Conservation (phyloP, 2,329 filamentous ascomycete species). For the Leptosphaerulina australis region DNA sequence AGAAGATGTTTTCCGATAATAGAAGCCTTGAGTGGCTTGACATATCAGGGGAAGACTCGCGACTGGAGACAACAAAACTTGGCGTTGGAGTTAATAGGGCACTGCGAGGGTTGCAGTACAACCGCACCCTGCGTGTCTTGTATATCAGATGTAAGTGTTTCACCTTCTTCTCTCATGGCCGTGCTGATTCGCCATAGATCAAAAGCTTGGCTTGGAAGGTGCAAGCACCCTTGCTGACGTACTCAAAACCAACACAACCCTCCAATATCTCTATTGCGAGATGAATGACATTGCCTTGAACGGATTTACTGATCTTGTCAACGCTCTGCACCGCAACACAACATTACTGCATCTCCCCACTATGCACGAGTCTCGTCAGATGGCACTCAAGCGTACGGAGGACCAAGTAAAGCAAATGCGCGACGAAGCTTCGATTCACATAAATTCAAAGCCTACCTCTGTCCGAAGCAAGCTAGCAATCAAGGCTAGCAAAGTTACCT, state of each 20-base stretch:
- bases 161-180: no score
- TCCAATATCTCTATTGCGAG: slow-evolving; percentile 71
- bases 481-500: slow-evolving; percentile 40
- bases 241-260: slow-evolving; percentile 65
- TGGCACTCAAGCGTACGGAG: slow-evolving; percentile 65
- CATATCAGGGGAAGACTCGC: slow-evolving; percentile 73
- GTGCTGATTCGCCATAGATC: slow-evolving; percentile 51
- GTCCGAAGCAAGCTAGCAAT: slow-evolving; percentile 44
- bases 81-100: slow-evolving; percentile 72
- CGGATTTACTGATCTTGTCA: slow-evolving; percentile 71
- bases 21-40: slow-evolving; percentile 69
- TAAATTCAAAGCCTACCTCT: slow-evolving; percentile 40
- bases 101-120: slow-evolving; percentile 67
- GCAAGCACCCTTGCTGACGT: slow-evolving; percentile 73
- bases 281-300: slow-evolving; percentile 75
- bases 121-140: slow-evolving; percentile 65
- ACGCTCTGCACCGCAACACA: slow-evolving; percentile 69
- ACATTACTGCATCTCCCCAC: slow-evolving; percentile 66
- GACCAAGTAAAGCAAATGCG: slow-evolving; percentile 61
- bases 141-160: slow-evolving; percentile 60
- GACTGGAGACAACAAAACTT: slow-evolving; percentile 72
- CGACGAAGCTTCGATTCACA: slow-evolving; percentile 42
- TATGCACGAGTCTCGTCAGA: slow-evolving; percentile 66
- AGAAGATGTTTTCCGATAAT: slow-evolving; percentile 70
- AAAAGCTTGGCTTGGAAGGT: slow-evolving; percentile 71